Evolutionary conservation across 306 rosid genomes (phyloP).

Genomic region (Prunus armeniaca): DNA sequence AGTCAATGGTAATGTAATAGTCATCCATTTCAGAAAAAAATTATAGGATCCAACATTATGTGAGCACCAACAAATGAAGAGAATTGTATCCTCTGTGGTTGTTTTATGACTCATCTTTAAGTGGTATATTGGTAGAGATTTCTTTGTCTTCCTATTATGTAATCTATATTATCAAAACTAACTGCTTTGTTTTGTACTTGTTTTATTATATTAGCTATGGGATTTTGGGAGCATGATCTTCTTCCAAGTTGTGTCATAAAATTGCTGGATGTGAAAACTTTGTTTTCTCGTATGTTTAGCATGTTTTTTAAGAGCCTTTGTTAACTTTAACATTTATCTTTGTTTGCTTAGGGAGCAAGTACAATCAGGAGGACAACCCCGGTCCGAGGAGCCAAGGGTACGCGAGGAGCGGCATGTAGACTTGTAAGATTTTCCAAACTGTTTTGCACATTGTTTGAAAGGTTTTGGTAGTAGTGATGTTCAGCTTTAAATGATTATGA

Average conservation of each 20-base stretch:
- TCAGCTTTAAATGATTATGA: not conserved
- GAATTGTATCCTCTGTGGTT: not conserved
- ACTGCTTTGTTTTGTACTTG: not conserved
- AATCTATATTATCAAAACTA: not conserved
- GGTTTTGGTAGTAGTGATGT: conserved; percentile 9
- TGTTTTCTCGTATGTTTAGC: not conserved
- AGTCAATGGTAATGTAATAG: not conserved
- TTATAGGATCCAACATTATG: not conserved
- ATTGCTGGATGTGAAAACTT: not conserved
- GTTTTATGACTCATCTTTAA: not conserved
- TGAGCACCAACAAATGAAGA: not conserved
- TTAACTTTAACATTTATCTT: conserved; percentile 16
- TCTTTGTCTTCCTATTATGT: not conserved
- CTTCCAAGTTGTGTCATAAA: not conserved
- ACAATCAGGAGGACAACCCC: conserved; percentile 71
- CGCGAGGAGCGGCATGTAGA: conserved; percentile 81
- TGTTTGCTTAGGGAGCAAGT: conserved; percentile 72
- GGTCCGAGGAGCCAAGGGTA: conserved; percentile 89
- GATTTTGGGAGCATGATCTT: not conserved
- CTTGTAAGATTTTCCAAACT: conserved; percentile 45
- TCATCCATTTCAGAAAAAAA: not conserved
- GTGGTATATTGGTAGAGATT: not conserved
- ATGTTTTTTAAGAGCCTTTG: not conserved
- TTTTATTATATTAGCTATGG: not conserved
- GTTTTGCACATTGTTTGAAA: not conserved